phyloP scores from a whole-genome alignment of 2,329 filamentous ascomycete species.

The Akanthomyces uredinophilus region DNA sequence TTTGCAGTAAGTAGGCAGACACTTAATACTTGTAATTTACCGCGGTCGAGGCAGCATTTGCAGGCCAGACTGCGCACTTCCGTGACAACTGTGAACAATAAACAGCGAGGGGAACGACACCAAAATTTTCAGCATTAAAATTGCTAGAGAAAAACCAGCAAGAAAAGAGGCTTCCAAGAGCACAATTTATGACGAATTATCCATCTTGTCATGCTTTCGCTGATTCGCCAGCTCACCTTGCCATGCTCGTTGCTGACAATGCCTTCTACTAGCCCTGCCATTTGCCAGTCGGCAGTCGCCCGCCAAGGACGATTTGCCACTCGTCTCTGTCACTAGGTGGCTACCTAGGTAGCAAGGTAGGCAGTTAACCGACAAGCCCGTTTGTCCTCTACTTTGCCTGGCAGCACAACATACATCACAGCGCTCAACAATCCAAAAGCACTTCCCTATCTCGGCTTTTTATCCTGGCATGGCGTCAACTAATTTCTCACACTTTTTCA shows the following conservation, averaged over 20 bases:
- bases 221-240: not conserved
- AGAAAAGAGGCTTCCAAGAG: not conserved
- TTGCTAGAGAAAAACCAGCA: not conserved
- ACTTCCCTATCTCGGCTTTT: no score
- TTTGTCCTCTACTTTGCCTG: not conserved
- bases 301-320: not conserved
- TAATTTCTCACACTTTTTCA: not conserved
- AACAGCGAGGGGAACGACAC: not conserved
- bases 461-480: not conserved
- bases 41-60: not conserved
- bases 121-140: not conserved
- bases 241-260: not conserved
- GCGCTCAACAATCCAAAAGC: not conserved
- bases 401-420: not conserved
- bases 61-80: no score
- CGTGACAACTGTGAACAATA: not conserved
- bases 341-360: no score
- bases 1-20: no score
- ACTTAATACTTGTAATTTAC: no score
- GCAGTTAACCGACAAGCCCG: no score
- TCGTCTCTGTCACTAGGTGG: no score
- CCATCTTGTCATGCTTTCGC: not conserved
- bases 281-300: constrained; percentile 9
- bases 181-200: not conserved
- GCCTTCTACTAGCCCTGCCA: not conserved